Base-by-base conservation (phyloP, 208 protist species). In the Phytomonas serpens region DNA sequence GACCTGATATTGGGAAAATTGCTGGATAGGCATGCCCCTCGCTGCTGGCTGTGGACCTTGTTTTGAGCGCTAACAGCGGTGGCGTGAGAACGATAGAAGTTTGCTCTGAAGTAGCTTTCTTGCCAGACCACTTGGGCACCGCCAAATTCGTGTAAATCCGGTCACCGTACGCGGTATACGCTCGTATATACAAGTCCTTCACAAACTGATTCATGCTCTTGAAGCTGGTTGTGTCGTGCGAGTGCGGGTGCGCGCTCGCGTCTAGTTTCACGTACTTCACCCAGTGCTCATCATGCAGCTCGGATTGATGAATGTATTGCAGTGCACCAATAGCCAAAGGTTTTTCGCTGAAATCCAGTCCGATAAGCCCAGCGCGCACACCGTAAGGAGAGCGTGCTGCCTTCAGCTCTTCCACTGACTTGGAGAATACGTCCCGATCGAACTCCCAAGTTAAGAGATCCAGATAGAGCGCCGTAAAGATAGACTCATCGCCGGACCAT, bases 391-490 rank as follows among this genome's bases (percentile, higher is more conserved):
- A 65, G 11, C 62, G 62, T 13, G 62, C 62, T 13, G 30, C 33
- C 31, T 36, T 4, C 62, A 7, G 62, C 31, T 36, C 62, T n/a
- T 19, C 2, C 62, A 32, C 3, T 31, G 62, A 11, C 19, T 23
- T 31, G 13, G 62, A 32, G 62, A 52, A 52, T n/a, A 65, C 62
- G 14, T 65, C 62, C 31, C 31, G 62, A 10, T 65, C 62, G 23
- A 30, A 10, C 23, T 65, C 62, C 62, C 62, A 65, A 3, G 9
- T 65, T 32, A 32, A 36, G 31, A 65, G 62, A 32, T 65, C 62
- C 30, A 37, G 10, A 36, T 65, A 31, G 31, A 65, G 23, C 11
- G 2, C 23, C 23, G 62, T 16, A 65, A 65, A 65, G 31, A 65
- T 36, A 16, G 62, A 65, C 14, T 65, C 23, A 65, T 65, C 62